Evolutionary conservation across 768 basidiomycete species (phyloP).

Genomic region (Pulveroboletus sp.): DNA sequence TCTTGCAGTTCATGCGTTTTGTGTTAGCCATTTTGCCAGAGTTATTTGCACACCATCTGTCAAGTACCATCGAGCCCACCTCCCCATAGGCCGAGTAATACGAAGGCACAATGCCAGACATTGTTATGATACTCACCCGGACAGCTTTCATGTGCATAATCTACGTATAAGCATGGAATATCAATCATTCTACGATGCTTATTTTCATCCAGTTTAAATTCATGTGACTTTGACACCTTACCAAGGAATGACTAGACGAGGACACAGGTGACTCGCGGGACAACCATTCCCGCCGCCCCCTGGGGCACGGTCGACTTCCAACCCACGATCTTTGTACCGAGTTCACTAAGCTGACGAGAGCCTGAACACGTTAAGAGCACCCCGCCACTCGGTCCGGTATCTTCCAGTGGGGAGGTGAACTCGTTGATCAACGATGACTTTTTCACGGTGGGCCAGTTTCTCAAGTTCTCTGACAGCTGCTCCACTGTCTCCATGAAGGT

Average conservation of each 20-base stretch:
- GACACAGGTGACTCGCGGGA: neutral
- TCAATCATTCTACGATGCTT: neutral
- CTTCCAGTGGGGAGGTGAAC: too few species aligned
- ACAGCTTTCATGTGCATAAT: conserved; percentile 20
- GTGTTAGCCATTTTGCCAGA: neutral
- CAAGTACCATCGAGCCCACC: conserved; percentile 11
- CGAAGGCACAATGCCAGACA: conserved; percentile 1
- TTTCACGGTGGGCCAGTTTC: too few species aligned
- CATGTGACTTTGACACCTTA: neutral
- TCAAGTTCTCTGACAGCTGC: too few species aligned
- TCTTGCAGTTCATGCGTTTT: neutral
- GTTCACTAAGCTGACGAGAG: too few species aligned
- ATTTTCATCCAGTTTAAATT: neutral
- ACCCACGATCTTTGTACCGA: too few species aligned
- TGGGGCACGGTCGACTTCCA: too few species aligned
- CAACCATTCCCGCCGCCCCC: too few species aligned
- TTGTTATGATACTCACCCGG: conserved; percentile 9
- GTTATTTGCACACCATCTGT: conserved; percentile 1
- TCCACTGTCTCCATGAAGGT: too few species aligned
- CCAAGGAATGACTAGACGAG: too few species aligned
- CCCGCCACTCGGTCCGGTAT: too few species aligned
- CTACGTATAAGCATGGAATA: conserved; percentile 4
- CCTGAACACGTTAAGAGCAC: too few species aligned
- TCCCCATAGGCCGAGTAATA: conserved; percentile 1
- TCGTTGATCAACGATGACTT: too few species aligned